Evolutionary conservation across 1,284 basidiomycete species (phyloP).

Genomic region (Trametes sp.): DNA sequence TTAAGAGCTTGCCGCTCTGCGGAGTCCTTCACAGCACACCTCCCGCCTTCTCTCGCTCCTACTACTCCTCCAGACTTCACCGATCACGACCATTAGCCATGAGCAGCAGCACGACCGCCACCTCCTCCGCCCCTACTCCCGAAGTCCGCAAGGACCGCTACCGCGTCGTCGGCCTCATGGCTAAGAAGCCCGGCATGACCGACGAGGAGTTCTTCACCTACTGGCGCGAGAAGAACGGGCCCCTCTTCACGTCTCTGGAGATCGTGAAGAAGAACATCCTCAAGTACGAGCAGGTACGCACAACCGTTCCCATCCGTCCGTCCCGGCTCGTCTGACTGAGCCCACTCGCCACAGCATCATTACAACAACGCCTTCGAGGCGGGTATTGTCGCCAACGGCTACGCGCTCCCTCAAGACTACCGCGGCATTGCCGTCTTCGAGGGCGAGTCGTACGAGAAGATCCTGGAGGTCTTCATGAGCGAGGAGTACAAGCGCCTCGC

Average conservation of each 20-base stretch:
- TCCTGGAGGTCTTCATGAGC: conserved; percentile 33
- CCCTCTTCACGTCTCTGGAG: conserved; percentile 30
- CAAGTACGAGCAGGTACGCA: conserved; percentile 36
- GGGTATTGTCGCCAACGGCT: conserved; percentile 25
- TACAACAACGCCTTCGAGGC: conserved; percentile 26
- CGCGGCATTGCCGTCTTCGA: conserved; percentile 36
- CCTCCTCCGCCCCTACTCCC: conserved; percentile 1
- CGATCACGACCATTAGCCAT: background rate
- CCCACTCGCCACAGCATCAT: conserved; percentile 23
- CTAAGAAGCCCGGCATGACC: conserved; percentile 26
- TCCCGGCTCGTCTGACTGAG: background rate
- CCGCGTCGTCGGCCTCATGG: conserved; percentile 31
- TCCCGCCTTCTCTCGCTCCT: background rate
- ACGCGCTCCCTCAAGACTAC: conserved; percentile 13
- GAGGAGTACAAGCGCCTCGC: conserved; percentile 31
- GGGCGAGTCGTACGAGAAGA: conserved; percentile 37
- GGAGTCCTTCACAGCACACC: background rate
- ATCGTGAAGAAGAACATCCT: conserved; percentile 36
- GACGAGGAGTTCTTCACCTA: conserved; percentile 31
- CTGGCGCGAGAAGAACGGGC: conserved; percentile 33
- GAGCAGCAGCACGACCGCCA: background rate
- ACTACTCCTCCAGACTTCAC: background rate
- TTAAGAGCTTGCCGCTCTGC: background rate
- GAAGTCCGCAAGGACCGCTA: conserved; percentile 29
- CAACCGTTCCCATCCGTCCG: background rate